Evolutionary conservation across 352 stramenopile genomes (phyloP).

Genomic region (Globisporangium nagaii): DNA sequence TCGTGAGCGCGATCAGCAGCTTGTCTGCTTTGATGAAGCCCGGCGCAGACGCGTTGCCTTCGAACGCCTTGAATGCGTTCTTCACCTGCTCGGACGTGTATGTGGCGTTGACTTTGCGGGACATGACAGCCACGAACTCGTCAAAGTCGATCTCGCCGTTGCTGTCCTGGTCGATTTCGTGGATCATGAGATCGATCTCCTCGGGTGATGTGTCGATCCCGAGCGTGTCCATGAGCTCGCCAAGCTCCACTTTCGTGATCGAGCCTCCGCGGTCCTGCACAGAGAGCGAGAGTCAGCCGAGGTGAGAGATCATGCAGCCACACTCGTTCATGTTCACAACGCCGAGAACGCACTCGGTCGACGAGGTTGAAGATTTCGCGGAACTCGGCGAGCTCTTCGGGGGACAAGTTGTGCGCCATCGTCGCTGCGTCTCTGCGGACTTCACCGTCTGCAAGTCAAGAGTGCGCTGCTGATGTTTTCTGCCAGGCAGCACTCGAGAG

Average conservation of each 20-base stretch:
- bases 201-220: constrained; percentile 90
- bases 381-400: constrained; percentile 89
- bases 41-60: constrained; percentile 53
- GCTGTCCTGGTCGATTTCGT: constrained; percentile 94
- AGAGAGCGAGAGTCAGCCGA: not conserved
- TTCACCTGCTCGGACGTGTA: constrained; percentile 93
- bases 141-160: constrained; percentile 94
- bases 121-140: constrained; percentile 95
- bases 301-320: not conserved
- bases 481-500: too few species aligned
- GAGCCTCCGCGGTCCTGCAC: constrained; percentile 86
- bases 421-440: not conserved
- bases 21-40: constrained; percentile 83
- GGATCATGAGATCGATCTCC: constrained; percentile 94
- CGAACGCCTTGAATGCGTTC: constrained; percentile 81
- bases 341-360: constrained; percentile 53
- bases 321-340: too few species aligned
- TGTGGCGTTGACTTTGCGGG: constrained; percentile 90
- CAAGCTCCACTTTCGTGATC: constrained; percentile 93
- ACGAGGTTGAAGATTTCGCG: constrained; percentile 95
- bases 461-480: too few species aligned
- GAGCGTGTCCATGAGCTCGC: constrained; percentile 91
- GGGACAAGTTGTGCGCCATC: constrained; percentile 61
- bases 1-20: constrained; percentile 82
- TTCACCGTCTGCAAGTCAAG: too few species aligned